Conservation (phyloP, 1,139 yeast species). For the Pichia sp. region DNA sequence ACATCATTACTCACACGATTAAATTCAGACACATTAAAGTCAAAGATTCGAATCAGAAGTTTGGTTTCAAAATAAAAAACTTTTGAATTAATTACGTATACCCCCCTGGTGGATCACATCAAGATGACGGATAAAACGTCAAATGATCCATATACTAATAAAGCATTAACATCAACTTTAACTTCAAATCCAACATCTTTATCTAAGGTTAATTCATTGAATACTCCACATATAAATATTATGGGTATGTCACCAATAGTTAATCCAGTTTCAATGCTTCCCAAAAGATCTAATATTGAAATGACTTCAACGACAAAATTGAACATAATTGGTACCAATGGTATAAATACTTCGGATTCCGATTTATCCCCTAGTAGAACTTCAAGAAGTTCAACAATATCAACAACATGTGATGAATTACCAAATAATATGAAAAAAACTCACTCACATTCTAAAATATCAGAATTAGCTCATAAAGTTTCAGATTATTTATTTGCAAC, state of each 20-base stretch:
- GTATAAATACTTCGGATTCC: neutral
- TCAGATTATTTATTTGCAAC: slow-evolving; percentile 22
- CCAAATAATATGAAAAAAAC: neutral
- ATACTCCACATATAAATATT: too few relatives aligned
- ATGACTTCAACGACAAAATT: slow-evolving; percentile 4
- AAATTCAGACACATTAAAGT: too few relatives aligned
- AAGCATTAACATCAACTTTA: too few relatives aligned
- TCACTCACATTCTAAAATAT: slow-evolving; percentile 17
- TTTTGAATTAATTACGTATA: too few relatives aligned
- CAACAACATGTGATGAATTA: neutral
- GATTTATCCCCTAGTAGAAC: slow-evolving; percentile 4
- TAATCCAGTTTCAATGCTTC: slow-evolving; percentile 9
- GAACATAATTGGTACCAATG: neutral
- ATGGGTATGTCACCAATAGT: neutral
- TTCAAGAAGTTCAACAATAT: slow-evolving; percentile 8
- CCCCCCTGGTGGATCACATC: too few relatives aligned
- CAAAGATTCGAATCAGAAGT: too few relatives aligned
- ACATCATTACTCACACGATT: too few relatives aligned
- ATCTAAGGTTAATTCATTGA: neutral
- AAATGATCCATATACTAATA: neutral
- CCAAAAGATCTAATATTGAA: neutral
- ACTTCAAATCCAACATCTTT: neutral
- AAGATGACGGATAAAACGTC: neutral
- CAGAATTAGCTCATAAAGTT: slow-evolving; percentile 25
- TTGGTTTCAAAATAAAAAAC: too few relatives aligned